Evolutionary conservation across 2,329 filamentous ascomycete species (phyloP), one percentile per base, ranked within the genome.

Genomic region (Diaporthe sp.): DNA sequence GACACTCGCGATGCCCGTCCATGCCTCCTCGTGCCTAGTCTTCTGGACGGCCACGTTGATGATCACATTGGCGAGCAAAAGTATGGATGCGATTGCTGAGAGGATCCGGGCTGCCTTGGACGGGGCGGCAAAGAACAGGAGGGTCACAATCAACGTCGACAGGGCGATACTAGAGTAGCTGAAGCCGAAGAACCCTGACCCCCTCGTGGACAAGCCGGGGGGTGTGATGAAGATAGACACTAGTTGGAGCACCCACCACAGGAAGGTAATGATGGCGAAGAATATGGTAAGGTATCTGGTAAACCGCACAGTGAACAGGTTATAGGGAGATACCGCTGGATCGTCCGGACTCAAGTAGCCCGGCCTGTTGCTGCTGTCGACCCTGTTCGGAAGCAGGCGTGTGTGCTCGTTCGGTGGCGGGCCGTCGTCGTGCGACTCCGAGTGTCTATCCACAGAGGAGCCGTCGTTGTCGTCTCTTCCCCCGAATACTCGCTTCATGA

Each of bases 181-280:
- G 82, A 98, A 97, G 75, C 95, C 91, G 83, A 95, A 95, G 89
- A 98, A 99, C 53, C 94, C 95, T n/a, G 95, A 97, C 7, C 97
- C 97, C 71, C 95, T 92, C 13, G 92, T 94, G 82, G 97, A 92
- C 82, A 98, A 92, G 62, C 93, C 93, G 0, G 96, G 96, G 19
- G 95, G 95, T 72, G 94, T 98, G 79, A 97, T 92, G 85, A 99
- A 99, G 78, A 94, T 92, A 73, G 95, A 95, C 22, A 98, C 92
- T n/a, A 99, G 89, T 46, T 98, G 88, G 72, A 98, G 84, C 13
- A 95, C 89, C 96, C 97, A 98, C 96, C 96, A 98, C n/a, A 95
- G 80, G 80, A 97, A 95, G 74, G 92, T 94, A 79, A 96, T 82
- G 70, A 92, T 83, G 28, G 96, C 88, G 81, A 98, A 94, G 51